Base-by-base conservation (phyloP, 495 filamentous ascomycete species). In the Aspergillus baeticus region DNA sequence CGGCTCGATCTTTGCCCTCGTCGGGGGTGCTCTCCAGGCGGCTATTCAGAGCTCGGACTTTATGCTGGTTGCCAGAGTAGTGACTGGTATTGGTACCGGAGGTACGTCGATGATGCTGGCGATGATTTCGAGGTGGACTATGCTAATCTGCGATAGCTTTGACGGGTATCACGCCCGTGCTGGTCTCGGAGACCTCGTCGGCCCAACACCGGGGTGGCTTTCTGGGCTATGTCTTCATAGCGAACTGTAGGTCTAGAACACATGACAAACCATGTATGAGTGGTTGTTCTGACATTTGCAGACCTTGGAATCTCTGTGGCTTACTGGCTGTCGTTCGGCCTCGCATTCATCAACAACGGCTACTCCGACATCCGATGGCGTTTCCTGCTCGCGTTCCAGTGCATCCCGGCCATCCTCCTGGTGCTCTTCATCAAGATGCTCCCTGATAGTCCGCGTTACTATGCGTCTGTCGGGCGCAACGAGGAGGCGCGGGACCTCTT, bases 311-410 rank as follows among this genome's bases (percentile, higher is more conserved):
- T 87, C 29, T 76, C 78, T 3, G 66, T 86, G 26, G 82, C 83
- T 7, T 86, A 86, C 66, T 87, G 83, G 84, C 70, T 85, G 54
- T 79, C 79, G 17, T 86, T 84, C 57, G 80, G 81, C 37, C 69
- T 84, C 39, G 72, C 80, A 11, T 81, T 78, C 51, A 66, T 83
- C 57, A 62, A 81, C 48, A 63, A 77, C 50, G 78, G 76, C 21
- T 74, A 79, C 52, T 74, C 75, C 13, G 70, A 76, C 35, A 64
- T 85, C 39, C 63, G 80, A 62, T 81, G 81, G 81, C 70, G 82
- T 4, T 82, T 84, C 34, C 64, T 80, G 8, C 72, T 85, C 4
- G 81, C 79, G 1, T 79, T 82, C 57, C 79, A 82, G 55, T 78
- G 75, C 53, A 63, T 82, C 35, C 81, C 81, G 7, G 81, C 82